Percentiles rank a stretch among this genome's conserved stretches.
Evolutionary conservation across 2,329 filamentous ascomycete genomes (phyloP).

Genomic region (Phialophora expanda): DNA sequence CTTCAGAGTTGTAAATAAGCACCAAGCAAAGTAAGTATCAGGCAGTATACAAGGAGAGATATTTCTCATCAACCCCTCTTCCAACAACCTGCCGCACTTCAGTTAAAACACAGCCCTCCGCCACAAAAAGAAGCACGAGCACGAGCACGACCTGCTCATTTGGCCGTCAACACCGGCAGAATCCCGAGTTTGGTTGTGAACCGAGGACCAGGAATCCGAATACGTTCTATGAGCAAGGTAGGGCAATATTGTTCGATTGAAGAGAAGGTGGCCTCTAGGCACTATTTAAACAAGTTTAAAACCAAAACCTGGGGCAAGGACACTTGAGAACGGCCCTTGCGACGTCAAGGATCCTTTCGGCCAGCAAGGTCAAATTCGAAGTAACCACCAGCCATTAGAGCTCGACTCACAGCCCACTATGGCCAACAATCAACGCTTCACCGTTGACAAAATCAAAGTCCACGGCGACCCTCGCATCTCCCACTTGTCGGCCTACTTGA

Average conservation of each 20-base stretch:
- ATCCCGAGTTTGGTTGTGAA: constrained; percentile 7
- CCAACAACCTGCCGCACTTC: neutral
- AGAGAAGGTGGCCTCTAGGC: neutral
- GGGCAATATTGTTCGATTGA: neutral
- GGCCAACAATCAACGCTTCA: constrained; percentile 41
- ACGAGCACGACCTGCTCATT: constrained; percentile 1
- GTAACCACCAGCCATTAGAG: neutral
- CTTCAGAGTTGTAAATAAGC: neutral
- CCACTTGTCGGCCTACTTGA: constrained; percentile 66
- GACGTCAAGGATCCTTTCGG: neutral
- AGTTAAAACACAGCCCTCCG: neutral
- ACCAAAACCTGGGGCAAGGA: neutral
- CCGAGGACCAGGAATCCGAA: constrained; percentile 9
- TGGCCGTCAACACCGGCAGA: constrained; percentile 7
- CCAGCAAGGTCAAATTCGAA: neutral
- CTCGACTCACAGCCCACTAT: constrained; percentile 44
- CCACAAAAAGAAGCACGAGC: constrained; percentile 10
- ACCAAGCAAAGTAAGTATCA: neutral
- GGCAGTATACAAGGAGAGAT: neutral
- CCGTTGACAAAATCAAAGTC: constrained; percentile 65
- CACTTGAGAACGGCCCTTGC: neutral
- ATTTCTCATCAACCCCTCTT: constrained; percentile 1
- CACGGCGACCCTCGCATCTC: constrained; percentile 70
- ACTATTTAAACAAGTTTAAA: neutral
- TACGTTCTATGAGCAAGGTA: constrained; percentile 5